Evolutionary conservation across 2,329 filamentous ascomycete genomes (phyloP), one percentile per base, ranked within the genome.

Genomic region (Trichophyton simii): DNA sequence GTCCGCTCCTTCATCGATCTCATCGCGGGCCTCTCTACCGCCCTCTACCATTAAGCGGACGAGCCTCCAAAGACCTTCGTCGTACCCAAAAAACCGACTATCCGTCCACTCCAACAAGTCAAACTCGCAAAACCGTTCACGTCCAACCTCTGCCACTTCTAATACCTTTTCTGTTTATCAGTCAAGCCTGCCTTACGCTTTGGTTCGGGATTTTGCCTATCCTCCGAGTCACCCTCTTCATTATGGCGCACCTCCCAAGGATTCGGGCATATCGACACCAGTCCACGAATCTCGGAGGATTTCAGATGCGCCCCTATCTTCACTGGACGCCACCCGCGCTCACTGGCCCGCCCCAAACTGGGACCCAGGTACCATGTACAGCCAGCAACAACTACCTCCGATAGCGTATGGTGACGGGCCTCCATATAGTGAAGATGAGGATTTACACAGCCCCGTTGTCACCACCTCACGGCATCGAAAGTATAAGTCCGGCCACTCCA

Each of bases 121-220:
- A 15, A 67, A 74, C 44, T 78, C 76, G 31, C 73, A 77, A 57
- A 77, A 76, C 57, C 83, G 86, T 64, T 95, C 91, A 65, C 85
- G 90, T 63, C 89, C 91, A 20, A 81, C 82, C 61, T 95, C 90
- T n/a, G 83, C 88, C 70, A 81, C 89, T 65, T 95, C 90, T 15
- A 83, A 88, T 70, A 81, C 89, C 64, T 92, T 94, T 70, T 88
- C 90, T 15, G 79, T 87, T 68, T 94, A 90, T 74, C 87, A 90
- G 68, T 94, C 91, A 62, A 95, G 86, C 71, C 82, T 96, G 18
- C 76, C 88, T 5, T 96, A 96, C 73, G 86, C 91, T n/a, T 80
- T 89, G 52, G 91, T 99, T 66, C 87, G 94, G 70, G 94, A 99
- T 79, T 99, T 97, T 76, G 94, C 94, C 67, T 99, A 97, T 72